Conservation (phyloP, 345 rosid species). For the Citrus reticulata region DNA sequence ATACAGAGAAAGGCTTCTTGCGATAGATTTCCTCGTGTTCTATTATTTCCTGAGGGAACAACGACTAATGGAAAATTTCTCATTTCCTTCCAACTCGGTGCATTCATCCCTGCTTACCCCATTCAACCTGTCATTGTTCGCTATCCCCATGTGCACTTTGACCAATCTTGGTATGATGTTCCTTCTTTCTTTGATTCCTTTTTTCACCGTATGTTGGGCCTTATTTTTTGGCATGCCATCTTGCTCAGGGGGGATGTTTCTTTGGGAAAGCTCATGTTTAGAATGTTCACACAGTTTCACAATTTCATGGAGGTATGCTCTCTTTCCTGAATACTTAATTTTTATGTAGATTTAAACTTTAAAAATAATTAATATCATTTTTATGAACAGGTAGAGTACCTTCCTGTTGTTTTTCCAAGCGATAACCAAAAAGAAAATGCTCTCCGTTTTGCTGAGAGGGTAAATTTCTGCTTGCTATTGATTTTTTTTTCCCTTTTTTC, state of each 20-base stretch:
- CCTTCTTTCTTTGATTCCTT: background rate
- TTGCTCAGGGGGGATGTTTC: constrained; percentile 65
- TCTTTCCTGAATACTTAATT: background rate
- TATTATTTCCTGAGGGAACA: constrained; percentile 98
- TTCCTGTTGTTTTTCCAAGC: constrained; percentile 69
- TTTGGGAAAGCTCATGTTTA: constrained; percentile 78
- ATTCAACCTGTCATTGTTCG: constrained; percentile 90
- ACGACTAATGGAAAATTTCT: constrained; percentile 84
- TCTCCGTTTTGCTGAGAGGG: constrained; percentile 68
- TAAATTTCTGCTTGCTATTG: constrained; percentile 30
- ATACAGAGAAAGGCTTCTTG: constrained; percentile 97
- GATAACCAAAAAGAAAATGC: constrained; percentile 69
- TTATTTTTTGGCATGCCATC: constrained; percentile 12
- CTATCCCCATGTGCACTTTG: constrained; percentile 96
- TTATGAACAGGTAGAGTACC: constrained; percentile 74
- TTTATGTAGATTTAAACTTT: background rate
- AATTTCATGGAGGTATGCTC: constrained; percentile 87
- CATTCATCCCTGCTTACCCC: constrained; percentile 80
- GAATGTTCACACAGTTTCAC: constrained; percentile 99
- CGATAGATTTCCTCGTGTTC: constrained; percentile 73
- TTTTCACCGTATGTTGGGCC: background rate
- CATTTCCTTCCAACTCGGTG: constrained; percentile 94
- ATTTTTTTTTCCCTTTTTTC: background rate
- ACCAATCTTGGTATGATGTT: constrained; percentile 88
- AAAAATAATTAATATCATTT: constrained; percentile 6